phyloP scores from a whole-genome alignment of 129 eudicot species.

The Ambrosia artemisiifolia region DNA sequence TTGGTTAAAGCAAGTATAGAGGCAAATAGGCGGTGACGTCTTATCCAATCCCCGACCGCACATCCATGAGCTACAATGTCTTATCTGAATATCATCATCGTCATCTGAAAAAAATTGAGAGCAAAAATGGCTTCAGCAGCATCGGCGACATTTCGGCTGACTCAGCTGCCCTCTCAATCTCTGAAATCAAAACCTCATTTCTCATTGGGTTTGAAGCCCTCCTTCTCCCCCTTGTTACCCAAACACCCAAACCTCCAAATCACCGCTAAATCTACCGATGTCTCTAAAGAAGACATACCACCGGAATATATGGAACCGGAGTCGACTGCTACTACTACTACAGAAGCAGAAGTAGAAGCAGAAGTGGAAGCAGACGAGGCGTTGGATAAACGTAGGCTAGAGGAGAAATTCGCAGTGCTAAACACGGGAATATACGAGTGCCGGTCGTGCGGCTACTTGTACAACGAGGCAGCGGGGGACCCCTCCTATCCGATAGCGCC shows the following conservation, averaged over 20 bases:
- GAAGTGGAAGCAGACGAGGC: not conserved
- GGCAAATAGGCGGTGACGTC: no score
- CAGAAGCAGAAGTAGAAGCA: no score
- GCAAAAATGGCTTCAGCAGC: constrained; percentile 68
- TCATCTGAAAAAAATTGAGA: not conserved
- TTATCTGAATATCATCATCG: no score
- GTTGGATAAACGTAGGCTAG: constrained; percentile 53
- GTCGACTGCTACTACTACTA: not conserved
- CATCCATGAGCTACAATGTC: no score
- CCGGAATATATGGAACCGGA: constrained; percentile 18
- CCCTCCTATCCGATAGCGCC: constrained; percentile 86
- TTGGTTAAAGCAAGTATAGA: no score
- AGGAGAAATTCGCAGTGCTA: constrained; percentile 90
- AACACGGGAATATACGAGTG: constrained; percentile 90
- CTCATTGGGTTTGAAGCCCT: constrained; percentile 38
- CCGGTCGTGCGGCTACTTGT: constrained; percentile 82
- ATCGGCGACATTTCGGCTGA: constrained; percentile 51
- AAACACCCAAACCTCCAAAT: constrained; percentile 35
- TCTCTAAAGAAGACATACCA: constrained; percentile 83
- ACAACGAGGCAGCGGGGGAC: constrained; percentile 73
- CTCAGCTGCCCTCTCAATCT: constrained; percentile 18
- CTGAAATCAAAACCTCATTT: constrained; percentile 32
- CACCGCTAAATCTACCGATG: constrained; percentile 44
- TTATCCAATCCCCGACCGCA: no score
- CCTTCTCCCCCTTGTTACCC: constrained; percentile 27